A percentile compares a stretch with the other conserved stretches of the same genome.
Conservation (phyloP, 805 yeast species). For the Metschnikowia continentalis region DNA sequence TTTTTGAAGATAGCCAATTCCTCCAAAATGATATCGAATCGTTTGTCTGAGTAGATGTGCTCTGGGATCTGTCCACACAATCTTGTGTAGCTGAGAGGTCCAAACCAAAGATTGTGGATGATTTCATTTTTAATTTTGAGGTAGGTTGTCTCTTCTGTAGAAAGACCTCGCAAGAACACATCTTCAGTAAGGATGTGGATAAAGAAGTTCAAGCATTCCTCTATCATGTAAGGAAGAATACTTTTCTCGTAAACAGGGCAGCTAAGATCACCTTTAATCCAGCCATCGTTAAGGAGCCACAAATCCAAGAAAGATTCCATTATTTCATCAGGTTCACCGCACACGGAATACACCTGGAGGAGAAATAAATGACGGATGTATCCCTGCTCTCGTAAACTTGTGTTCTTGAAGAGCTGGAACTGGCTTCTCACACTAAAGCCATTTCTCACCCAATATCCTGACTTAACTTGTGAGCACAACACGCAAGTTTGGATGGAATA, state of each 20-base stretch:
- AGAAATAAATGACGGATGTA: constrained; percentile 73
- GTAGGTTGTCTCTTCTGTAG: constrained; percentile 47
- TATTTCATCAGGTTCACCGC: constrained; percentile 49
- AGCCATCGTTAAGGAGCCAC: constrained; percentile 55
- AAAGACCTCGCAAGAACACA: constrained; percentile 47
- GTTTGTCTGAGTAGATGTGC: constrained; percentile 63
- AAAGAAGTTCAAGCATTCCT: constrained; percentile 69
- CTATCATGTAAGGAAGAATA: constrained; percentile 60
- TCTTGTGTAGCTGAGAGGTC: constrained; percentile 66
- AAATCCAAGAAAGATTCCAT: constrained; percentile 57
- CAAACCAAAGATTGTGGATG: constrained; percentile 79
- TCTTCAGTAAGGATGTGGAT: constrained; percentile 69
- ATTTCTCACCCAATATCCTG: constrained; percentile 92
- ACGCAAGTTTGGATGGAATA: constrained; percentile 76
- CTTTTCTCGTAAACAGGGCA: constrained; percentile 37
- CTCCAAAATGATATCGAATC: constrained; percentile 53
- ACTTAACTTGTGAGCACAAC: constrained; percentile 74
- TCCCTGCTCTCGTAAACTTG: constrained; percentile 80
- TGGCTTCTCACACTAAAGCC: constrained; percentile 81
- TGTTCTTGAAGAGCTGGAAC: constrained; percentile 68
- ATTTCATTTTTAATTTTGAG: constrained; percentile 61
- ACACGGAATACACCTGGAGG: constrained; percentile 57
- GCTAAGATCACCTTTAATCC: constrained; percentile 17
- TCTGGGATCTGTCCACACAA: constrained; percentile 70
- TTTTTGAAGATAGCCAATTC: constrained; percentile 31